Percentiles rank a stretch among this genome's conserved stretches.
Conservation (phyloP, 1,139 yeast genomes). For the Nadsonia starkeyi-henricii region DNA sequence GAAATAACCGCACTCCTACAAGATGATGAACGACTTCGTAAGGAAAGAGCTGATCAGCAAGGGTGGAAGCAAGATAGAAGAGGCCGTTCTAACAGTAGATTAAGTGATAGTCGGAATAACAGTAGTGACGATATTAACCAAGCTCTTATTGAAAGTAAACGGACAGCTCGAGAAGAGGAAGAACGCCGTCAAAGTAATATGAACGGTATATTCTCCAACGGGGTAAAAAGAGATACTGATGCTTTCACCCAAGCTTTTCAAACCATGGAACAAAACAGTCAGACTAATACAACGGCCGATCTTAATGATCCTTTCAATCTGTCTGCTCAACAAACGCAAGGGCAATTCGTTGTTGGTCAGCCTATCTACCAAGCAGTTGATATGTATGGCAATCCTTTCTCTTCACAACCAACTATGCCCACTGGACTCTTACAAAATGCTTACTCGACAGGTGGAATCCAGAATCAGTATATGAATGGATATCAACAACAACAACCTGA, state of each 20-base stretch:
- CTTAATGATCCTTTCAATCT: neutral
- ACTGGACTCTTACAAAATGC: conserved; percentile 40
- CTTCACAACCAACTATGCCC: conserved; percentile 31
- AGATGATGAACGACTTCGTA: conserved; percentile 71
- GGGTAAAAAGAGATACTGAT: neutral
- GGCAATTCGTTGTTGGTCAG: neutral
- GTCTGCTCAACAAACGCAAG: neutral
- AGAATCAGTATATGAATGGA: neutral
- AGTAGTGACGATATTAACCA: neutral
- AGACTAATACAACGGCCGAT: neutral
- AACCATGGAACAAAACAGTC: neutral
- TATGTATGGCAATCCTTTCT: conserved; percentile 68
- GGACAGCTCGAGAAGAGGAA: neutral
- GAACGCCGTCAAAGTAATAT: neutral
- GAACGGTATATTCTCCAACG: neutral
- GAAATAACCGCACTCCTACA: conserved; percentile 66
- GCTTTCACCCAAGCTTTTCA: neutral
- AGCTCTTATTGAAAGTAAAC: neutral
- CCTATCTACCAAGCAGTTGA: conserved; percentile 25
- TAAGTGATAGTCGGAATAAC: neutral
- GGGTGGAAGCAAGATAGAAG: neutral
- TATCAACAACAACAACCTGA: conserved; percentile 11
- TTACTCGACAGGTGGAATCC: conserved; percentile 20
- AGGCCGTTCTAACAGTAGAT: neutral
- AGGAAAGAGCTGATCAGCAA: conserved; percentile 36